phyloP scores from a whole-genome alignment of 768 basidiomycete species.

The Suillus bovinus region DNA sequence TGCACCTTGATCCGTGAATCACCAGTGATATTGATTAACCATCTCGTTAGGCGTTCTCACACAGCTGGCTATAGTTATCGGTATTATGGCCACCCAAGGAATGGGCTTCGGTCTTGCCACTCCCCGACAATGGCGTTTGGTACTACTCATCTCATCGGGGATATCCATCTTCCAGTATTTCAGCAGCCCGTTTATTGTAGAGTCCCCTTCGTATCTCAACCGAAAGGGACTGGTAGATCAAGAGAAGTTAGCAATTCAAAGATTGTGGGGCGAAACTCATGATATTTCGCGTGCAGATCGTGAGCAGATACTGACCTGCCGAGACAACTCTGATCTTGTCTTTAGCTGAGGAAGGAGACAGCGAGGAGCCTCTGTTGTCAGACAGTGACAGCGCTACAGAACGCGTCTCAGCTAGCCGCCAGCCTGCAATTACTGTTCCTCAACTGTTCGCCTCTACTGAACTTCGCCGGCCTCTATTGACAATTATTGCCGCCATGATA shows the following conservation, averaged over 20 bases:
- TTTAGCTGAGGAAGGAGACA: slow-evolving; percentile 26
- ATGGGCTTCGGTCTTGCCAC: slow-evolving; percentile 73
- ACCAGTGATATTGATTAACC: not conserved
- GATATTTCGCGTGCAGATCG: slow-evolving; percentile 27
- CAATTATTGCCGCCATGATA: slow-evolving; percentile 70
- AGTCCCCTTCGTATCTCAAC: slow-evolving; percentile 72
- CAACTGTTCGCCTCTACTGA: slow-evolving; percentile 53
- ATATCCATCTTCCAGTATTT: slow-evolving; percentile 61
- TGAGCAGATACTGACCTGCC: slow-evolving; percentile 14
- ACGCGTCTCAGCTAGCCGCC: slow-evolving; percentile 24
- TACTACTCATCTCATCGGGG: slow-evolving; percentile 60
- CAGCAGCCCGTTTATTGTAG: slow-evolving; percentile 53
- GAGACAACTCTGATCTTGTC: not conserved
- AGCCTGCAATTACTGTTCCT: slow-evolving; percentile 46
- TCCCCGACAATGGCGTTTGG: slow-evolving; percentile 67
- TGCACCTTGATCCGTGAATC: not conserved
- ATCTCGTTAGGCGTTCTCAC: slow-evolving; percentile 65
- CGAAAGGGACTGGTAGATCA: slow-evolving; percentile 50
- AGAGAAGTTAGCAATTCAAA: slow-evolving; percentile 43
- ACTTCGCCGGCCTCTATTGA: slow-evolving; percentile 60
- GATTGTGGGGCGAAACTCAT: slow-evolving; percentile 53
- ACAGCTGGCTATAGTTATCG: slow-evolving; percentile 80
- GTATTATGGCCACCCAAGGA: slow-evolving; percentile 83
- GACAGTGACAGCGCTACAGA: slow-evolving; percentile 18
- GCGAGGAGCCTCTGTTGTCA: slow-evolving; percentile 29